Conservation (phyloP, 2,329 filamentous ascomycete genomes). For the Exophiala lecanii-corni region DNA sequence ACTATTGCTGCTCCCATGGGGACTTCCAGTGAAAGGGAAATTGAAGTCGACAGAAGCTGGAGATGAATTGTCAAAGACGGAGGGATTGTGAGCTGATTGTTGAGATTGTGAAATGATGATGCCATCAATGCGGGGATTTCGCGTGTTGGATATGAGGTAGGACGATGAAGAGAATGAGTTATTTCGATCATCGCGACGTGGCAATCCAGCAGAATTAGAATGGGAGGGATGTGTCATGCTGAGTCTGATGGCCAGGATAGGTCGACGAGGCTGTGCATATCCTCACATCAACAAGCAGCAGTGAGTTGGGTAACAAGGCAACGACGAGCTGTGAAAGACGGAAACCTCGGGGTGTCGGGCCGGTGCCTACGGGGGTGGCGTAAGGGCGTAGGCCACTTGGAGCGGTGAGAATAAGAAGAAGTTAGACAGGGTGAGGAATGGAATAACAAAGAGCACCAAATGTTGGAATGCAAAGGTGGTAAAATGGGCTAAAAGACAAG, state of each 20-base stretch:
- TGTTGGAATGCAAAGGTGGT: too few relatives aligned
- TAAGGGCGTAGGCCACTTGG: too few relatives aligned
- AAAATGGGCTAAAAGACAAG: too few relatives aligned
- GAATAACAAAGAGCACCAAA: too few relatives aligned
- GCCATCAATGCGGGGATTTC: constrained; percentile 20
- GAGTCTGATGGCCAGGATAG: constrained; percentile 1
- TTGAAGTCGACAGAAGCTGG: constrained; percentile 21
- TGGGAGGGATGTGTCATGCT: constrained; percentile 21
- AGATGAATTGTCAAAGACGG: constrained; percentile 21
- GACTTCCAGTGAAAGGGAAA: constrained; percentile 23
- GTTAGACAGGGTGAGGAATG: not conserved
- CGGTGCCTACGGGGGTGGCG: too few relatives aligned
- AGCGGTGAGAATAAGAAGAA: too few relatives aligned
- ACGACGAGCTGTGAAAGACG: too few relatives aligned
- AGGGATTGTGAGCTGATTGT: constrained; percentile 10
- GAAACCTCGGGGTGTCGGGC: too few relatives aligned
- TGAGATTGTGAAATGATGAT: constrained; percentile 15
- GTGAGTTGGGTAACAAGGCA: too few relatives aligned
- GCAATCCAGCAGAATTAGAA: constrained; percentile 10
- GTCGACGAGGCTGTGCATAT: constrained; percentile 10
- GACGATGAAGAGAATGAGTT: constrained; percentile 12
- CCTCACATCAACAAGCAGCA: too few relatives aligned
- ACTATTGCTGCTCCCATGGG: constrained; percentile 23
- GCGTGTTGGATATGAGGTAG: constrained; percentile 14
- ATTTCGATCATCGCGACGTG: constrained; percentile 8